phyloP scores from a whole-genome alignment of 2,329 filamentous ascomycete species.

The Aspergillus quadricinctus region DNA sequence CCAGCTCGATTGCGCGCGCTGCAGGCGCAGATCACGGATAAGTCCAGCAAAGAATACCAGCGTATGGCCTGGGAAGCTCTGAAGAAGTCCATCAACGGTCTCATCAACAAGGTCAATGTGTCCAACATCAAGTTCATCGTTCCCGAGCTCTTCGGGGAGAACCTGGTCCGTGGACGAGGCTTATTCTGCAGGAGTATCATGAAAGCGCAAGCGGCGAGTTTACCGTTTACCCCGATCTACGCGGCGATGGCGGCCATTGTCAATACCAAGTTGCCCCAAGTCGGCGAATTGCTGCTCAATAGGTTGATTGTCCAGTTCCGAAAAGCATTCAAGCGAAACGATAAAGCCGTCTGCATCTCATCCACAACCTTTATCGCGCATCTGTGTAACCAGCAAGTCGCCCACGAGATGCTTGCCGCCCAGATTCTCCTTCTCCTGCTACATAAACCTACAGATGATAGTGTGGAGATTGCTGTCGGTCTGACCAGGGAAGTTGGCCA shows the following conservation, averaged over 20 bases:
- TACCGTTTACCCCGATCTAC: slow-evolving; percentile 95
- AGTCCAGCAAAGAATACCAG: slow-evolving; percentile 93
- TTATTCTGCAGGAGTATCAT: slow-evolving; percentile 95
- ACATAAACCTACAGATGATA: slow-evolving; percentile 94
- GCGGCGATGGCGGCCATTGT: slow-evolving; percentile 94
- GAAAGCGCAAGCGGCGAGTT: slow-evolving; percentile 94
- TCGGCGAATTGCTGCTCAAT: slow-evolving; percentile 84
- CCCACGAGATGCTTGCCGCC: slow-evolving; percentile 86
- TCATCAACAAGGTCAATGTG: slow-evolving; percentile 99
- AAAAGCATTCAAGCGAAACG: slow-evolving; percentile 92
- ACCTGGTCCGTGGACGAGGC: slow-evolving; percentile 83
- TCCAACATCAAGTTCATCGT: slow-evolving; percentile 98
- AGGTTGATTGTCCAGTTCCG: slow-evolving; percentile 87
- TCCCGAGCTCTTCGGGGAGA: slow-evolving; percentile 92
- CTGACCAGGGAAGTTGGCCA: slow-evolving; percentile 90
- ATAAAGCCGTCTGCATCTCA: slow-evolving; percentile 91
- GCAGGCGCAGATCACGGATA: slow-evolving; percentile 95
- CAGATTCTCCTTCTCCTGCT: slow-evolving; percentile 89
- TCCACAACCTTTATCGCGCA: slow-evolving; percentile 94
- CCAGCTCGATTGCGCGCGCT: slow-evolving; percentile 84
- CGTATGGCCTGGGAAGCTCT: slow-evolving; percentile 98
- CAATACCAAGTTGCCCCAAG: slow-evolving; percentile 93
- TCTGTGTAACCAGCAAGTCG: slow-evolving; percentile 92
- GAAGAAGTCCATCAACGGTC: slow-evolving; percentile 97
- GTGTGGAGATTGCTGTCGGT: slow-evolving; percentile 93